Evolutionary conservation across 306 rosid genomes (phyloP).

Genomic region (Lupinus albus): DNA sequence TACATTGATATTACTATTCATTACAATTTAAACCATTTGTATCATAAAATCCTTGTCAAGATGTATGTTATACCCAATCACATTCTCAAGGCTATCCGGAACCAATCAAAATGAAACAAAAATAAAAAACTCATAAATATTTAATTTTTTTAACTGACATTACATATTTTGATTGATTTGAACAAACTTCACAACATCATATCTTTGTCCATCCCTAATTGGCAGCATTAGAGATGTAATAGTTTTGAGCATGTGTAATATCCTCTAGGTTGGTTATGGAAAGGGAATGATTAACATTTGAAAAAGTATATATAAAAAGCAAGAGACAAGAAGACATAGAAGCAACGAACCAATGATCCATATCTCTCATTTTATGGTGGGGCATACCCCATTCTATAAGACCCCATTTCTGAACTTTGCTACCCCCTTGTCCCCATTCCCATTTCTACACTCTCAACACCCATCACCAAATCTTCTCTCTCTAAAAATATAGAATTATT

Average conservation of each 20-base stretch:
- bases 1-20: background rate
- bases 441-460: constrained; percentile 10
- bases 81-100: too few relatives aligned
- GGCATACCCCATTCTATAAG: constrained; percentile 30
- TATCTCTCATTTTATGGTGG: constrained; percentile 39
- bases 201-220: too few relatives aligned
- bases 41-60: too few relatives aligned
- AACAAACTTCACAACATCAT: too few relatives aligned
- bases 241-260: background rate
- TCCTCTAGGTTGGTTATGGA: background rate
- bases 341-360: constrained; percentile 35
- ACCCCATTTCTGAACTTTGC: constrained; percentile 35
- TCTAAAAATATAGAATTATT: background rate
- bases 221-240: background rate
- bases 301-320: constrained; percentile 23
- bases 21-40: too few relatives aligned
- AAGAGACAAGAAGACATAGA: constrained; percentile 41
- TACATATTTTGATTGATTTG: too few relatives aligned
- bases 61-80: too few relatives aligned
- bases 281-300: constrained; percentile 28
- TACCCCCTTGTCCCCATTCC: constrained; percentile 43
- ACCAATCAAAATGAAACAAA: too few relatives aligned
- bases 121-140: too few relatives aligned
- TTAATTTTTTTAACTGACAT: too few relatives aligned
- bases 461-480: constrained; percentile 39